These are phyloP conservation scores for Tylopilus plumbeoviolaceoides DNA, from an alignment of 768 basidiomycete species.

Conservation along the genomic window DNA sequence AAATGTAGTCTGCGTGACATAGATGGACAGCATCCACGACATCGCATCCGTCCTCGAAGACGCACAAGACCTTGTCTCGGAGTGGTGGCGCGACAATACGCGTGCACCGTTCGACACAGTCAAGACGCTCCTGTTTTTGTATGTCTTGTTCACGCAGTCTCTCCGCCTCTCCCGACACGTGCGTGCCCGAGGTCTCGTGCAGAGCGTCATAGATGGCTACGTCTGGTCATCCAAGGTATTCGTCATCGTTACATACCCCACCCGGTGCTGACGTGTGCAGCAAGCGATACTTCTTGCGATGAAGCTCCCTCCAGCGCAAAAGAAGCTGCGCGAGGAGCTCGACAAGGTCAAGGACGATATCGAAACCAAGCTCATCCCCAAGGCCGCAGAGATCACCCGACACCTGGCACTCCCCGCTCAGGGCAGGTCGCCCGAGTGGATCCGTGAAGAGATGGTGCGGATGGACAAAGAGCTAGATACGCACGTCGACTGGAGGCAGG, in stretches of 20 bases:
- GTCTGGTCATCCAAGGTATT: slow-evolving; percentile 25
- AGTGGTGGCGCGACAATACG: too few species aligned
- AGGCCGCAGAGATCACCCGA: slow-evolving; percentile 56
- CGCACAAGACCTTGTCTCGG: too few species aligned
- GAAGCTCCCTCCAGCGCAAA: slow-evolving; percentile 54
- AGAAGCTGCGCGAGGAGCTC: slow-evolving; percentile 44
- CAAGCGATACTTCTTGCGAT: slow-evolving; percentile 38
- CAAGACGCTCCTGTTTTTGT: slow-evolving; percentile 36
- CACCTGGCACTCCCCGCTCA: slow-evolving; percentile 66
- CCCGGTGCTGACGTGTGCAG: too few species aligned
- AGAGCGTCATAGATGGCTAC: slow-evolving; percentile 26
- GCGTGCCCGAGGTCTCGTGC: slow-evolving; percentile 34
- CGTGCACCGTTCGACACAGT: slow-evolving; percentile 24
- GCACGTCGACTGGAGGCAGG: slow-evolving; percentile 54
- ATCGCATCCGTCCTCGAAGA: too few species aligned
- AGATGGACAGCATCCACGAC: too few species aligned
- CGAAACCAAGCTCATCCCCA: slow-evolving; percentile 61
- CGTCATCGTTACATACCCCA: background rate
- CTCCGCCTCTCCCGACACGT: slow-evolving; percentile 31
- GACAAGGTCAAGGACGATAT: slow-evolving; percentile 53
- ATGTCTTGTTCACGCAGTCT: slow-evolving; percentile 21
- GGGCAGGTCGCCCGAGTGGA: slow-evolving; percentile 71
- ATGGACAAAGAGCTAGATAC: slow-evolving; percentile 62
- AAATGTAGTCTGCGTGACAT: too few species aligned
- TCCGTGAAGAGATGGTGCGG: slow-evolving; percentile 69